Percentiles rank a stretch among this genome's conserved stretches.
phyloP scores from a whole-genome alignment of 441 rosid genomes.

The Adansonia grandidieri region DNA sequence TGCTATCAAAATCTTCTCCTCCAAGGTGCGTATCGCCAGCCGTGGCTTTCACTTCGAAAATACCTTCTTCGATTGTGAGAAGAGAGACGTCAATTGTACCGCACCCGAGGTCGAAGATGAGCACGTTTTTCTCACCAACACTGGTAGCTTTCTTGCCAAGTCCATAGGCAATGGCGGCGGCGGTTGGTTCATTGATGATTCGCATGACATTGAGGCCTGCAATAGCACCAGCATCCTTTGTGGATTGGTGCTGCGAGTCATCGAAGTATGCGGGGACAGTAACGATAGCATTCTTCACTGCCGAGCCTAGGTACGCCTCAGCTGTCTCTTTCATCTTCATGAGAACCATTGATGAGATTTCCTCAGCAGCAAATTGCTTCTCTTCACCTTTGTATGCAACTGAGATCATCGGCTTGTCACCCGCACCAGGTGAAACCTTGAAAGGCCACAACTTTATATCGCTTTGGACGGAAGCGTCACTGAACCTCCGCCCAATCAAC shows the following conservation, averaged over 20 bases:
- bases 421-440: conserved; percentile 35
- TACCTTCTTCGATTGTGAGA: conserved; percentile 40
- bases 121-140: conserved; percentile 35
- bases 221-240: conserved; percentile 22
- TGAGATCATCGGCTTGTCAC: conserved; percentile 37
- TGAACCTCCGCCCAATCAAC: conserved; percentile 35
- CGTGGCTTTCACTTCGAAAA: conserved; percentile 43
- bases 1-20: conserved; percentile 44
- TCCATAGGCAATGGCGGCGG: conserved; percentile 36
- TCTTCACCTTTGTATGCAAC: conserved; percentile 32
- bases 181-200: conserved; percentile 34
- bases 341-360: conserved; percentile 25
- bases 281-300: conserved; percentile 30
- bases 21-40: conserved; percentile 47
- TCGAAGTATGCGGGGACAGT: conserved; percentile 25
- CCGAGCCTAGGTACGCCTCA: conserved; percentile 28
- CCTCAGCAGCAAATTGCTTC: conserved; percentile 19
- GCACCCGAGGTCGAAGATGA: conserved; percentile 35
- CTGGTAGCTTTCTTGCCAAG: conserved; percentile 35
- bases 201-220: conserved; percentile 27
- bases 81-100: conserved; percentile 41
- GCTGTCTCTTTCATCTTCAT: conserved; percentile 36
- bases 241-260: conserved; percentile 21
- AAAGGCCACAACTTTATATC: conserved; percentile 40
- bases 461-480: conserved; percentile 33